These are phyloP conservation scores for Aspergillus udagawae DNA, from an alignment of 2,329 filamentous ascomycete genomes.

Conservation along the genomic window DNA sequence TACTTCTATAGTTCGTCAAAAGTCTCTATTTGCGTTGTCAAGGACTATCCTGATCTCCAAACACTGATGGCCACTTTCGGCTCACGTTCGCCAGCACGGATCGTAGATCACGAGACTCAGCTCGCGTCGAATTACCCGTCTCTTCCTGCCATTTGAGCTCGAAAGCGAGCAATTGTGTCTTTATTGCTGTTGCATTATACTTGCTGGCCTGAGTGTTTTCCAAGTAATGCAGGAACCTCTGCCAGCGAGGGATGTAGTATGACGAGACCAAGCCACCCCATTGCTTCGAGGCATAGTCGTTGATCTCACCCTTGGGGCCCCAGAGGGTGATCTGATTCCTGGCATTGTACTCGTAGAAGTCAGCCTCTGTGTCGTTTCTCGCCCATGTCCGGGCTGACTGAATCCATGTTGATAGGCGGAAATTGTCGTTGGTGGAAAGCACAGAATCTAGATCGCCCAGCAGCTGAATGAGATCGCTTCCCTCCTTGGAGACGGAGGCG, in stretches of 20 bases:
- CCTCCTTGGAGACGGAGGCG: conserved; percentile 21
- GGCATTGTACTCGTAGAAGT: conserved; percentile 46
- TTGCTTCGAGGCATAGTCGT: conserved; percentile 48
- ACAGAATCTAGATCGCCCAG: conserved; percentile 40
- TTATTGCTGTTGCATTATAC: neutral
- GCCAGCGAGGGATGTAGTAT: conserved; percentile 49
- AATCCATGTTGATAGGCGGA: conserved; percentile 43
- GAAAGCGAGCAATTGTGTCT: neutral
- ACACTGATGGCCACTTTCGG: neutral
- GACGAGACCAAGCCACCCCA: conserved; percentile 46
- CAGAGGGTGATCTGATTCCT: conserved; percentile 51
- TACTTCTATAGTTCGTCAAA: neutral
- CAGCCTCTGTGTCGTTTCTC: conserved; percentile 19
- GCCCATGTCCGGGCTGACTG: conserved; percentile 34
- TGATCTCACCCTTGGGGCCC: conserved; percentile 47
- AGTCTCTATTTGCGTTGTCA: neutral
- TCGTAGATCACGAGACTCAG: neutral
- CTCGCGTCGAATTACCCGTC: neutral
- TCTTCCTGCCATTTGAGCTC: neutral
- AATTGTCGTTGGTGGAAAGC: conserved; percentile 41
- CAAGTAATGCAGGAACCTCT: conserved; percentile 41
- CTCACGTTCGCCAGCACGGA: neutral
- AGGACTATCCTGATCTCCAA: neutral
- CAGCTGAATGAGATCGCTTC: conserved; percentile 30
- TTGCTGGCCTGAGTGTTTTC: neutral